Evolutionary conservation across 2,329 filamentous ascomycete genomes (phyloP).

Genomic region (Colletotrichum falcatum): DNA sequence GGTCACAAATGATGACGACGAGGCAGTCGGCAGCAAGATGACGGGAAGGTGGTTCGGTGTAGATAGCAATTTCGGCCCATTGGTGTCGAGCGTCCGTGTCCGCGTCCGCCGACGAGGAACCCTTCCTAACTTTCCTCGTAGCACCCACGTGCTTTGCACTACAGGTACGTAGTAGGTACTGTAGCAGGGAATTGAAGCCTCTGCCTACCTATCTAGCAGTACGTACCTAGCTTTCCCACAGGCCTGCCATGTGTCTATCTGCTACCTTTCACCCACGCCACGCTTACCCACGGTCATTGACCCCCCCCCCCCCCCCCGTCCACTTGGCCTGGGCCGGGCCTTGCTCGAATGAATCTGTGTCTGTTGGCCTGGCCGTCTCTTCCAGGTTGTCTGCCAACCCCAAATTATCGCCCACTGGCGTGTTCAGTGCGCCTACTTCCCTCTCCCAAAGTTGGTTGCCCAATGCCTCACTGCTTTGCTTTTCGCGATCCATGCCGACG

Average conservation of each 20-base stretch:
- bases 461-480: constrained; percentile 37
- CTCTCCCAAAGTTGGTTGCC: constrained; percentile 33
- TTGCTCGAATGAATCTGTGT: constrained; percentile 43
- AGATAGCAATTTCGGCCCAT: constrained; percentile 16
- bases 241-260: constrained; percentile 24
- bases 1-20: constrained; percentile 29
- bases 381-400: constrained; percentile 43
- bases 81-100: constrained; percentile 2
- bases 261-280: constrained; percentile 19
- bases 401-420: constrained; percentile 29
- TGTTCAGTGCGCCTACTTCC: constrained; percentile 21
- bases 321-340: constrained; percentile 32
- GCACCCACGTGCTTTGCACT: no score
- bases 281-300: constrained; percentile 31
- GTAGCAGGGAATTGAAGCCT: no score
- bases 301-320: constrained; percentile 10
- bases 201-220: background rate
- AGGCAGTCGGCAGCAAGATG: constrained; percentile 22
- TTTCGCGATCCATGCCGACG: constrained; percentile 35
- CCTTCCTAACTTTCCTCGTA: no score
- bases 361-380: constrained; percentile 46
- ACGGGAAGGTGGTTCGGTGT: constrained; percentile 13
- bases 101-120: background rate
- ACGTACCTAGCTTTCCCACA: no score
- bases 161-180: no score